Evolutionary conservation across 1,284 basidiomycete genomes (phyloP), one percentile per base, ranked within the genome.

Genomic region (Cryptococcus sp.): DNA sequence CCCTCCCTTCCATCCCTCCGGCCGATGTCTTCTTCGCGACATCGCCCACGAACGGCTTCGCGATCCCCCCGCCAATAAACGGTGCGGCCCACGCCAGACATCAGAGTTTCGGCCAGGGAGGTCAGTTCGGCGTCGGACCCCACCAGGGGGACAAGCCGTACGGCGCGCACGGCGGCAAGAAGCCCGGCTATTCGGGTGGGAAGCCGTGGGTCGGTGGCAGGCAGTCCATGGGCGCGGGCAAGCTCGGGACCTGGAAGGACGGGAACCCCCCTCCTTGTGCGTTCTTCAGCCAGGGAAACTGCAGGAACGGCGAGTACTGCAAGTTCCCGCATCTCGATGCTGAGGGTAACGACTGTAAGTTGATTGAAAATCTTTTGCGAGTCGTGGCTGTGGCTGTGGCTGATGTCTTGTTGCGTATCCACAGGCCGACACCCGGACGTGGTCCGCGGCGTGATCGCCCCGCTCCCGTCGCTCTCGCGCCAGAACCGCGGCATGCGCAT

Each of bases 291-390:
- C 71, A 75, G 60, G 70, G 64, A 53, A 77, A 77, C 61, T 77
- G 76, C 61, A 66, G 74, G 56, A 77, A 77, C 59, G 73, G 72
- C 36, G 73, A 77, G 50, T 73, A 68, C 64, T 77, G 76, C 67
- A 77, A 76, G 62, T 77, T 77, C 69, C 76, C 76, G 37, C 76
- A 77, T 57, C 57, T 77, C 20, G 70, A 73, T 53, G 62, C 69
- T 21, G 69, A 75, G 47, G 75, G 75, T 42, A 73, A 70, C 53
- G 76, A 77, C 55, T 63, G 63, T 68, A 48, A 65, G 68, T 65
- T 11, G 18, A 21, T 33, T 37, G 13, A 18, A 5, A 35, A 21
- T 40, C 16, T 45, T n/a, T 46, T 49, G 33, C 39, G 9, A 24
- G 18, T 24, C 9, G 39, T 46, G 39, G n/a, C 23, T 36, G 20